Evolutionary conservation across 495 filamentous ascomycete species (phyloP).

Genomic region (Niebla homalea): DNA sequence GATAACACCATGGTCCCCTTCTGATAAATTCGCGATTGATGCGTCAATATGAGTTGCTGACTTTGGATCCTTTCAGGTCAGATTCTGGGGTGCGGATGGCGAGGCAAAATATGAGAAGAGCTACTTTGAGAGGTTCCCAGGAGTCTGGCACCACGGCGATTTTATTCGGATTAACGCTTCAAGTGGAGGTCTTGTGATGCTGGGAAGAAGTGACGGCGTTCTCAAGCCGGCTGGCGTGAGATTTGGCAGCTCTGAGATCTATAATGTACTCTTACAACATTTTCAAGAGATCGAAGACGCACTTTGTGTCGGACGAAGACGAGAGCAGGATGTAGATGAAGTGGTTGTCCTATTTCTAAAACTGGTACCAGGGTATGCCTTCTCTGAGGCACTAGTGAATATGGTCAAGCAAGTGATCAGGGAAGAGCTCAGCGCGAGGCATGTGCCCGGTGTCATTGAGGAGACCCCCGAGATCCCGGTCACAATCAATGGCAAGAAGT

Average conservation of each 20-base stretch:
- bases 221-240: constrained; percentile 78
- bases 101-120: constrained; percentile 58
- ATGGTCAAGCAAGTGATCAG: constrained; percentile 50
- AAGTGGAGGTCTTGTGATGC: constrained; percentile 71
- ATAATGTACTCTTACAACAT: constrained; percentile 73
- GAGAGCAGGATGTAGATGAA: constrained; percentile 65
- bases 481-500: constrained; percentile 87
- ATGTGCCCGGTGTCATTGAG: constrained; percentile 74
- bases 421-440: constrained; percentile 67
- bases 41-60: too few species aligned
- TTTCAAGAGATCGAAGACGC: constrained; percentile 71
- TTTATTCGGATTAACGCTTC: constrained; percentile 64
- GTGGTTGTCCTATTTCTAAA: constrained; percentile 76
- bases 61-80: constrained; percentile 24
- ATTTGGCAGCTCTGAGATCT: constrained; percentile 85
- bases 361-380: constrained; percentile 42
- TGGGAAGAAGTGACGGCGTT: constrained; percentile 81
- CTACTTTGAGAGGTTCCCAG: constrained; percentile 76
- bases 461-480: constrained; percentile 71
- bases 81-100: constrained; percentile 70
- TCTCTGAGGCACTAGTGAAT: constrained; percentile 37
- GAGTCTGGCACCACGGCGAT: constrained; percentile 90
- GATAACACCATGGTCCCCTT: too few species aligned
- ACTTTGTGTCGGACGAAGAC: constrained; percentile 65
- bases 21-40: too few species aligned